Evolutionary conservation across 768 basidiomycete species (phyloP), one percentile per base, ranked within the genome.

Genomic region (Amanita brunnescens): DNA sequence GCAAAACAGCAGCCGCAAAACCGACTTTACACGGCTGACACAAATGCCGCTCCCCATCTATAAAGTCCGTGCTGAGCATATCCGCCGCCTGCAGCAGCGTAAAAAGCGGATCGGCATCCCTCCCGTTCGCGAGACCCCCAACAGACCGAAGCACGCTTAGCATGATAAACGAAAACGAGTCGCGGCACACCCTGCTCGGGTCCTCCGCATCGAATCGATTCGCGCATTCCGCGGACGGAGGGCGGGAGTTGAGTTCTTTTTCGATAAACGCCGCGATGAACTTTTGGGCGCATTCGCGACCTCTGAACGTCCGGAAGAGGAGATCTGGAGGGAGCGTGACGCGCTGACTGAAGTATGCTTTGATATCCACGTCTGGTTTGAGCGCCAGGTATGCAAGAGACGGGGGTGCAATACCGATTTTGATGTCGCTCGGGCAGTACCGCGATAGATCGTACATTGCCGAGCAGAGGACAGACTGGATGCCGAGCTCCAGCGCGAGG

Each of bases 81-180:
- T 85, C 85, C 49, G 73, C 70, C 13, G 81, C 80, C 64, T 87
- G 86, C 3, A 70, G 58, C 39, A 89, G 75, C 51, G 85, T 84
- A 59, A 74, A 85, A 20, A 89, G 64, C 47, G 84, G 81, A 59
- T 89, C 87, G 2, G 81, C 85, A 58, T 88, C 85, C 21, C 87
- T 73, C 42, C 86, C 86, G 49, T 71, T 73, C 1, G 85, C 77
- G 52, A 88, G 81, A 0, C 87, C 87, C 0, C 83, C 80, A 39
- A 88, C 76, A 18, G 80, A 76, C 51, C 86, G 79, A 37, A 87
- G 66, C 26, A 83, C 68, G 62, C 88, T 87, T 52, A 88, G 75
- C 70, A 78, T 78, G 67, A 89, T 79, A 62, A 81, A 85, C 65
- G 87, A 84, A 65, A 85, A 85, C 12, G 85, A 83, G 47, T 87